These are phyloP conservation scores for Coemansia reversa DNA, from an alignment of 192 early-diverging fungal genomes.

Conservation along the genomic window DNA sequence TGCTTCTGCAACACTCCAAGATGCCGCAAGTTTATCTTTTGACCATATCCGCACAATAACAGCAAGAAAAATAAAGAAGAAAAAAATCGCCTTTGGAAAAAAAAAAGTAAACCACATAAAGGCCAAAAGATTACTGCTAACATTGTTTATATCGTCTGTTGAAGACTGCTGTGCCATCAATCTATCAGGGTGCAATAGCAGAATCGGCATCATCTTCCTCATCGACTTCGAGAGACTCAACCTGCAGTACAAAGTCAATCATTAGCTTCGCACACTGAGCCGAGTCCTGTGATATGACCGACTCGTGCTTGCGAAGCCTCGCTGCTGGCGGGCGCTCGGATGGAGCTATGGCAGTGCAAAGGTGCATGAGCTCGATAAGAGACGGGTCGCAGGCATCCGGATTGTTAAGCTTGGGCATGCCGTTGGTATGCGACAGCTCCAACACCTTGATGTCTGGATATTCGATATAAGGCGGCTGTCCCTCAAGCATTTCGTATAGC, in stretches of 20 bases:
- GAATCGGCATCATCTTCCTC: slow-evolving; percentile 13
- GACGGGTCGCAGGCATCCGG: slow-evolving; percentile 27
- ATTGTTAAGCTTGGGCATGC: slow-evolving; percentile 34
- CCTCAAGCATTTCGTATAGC: slow-evolving; percentile 55
- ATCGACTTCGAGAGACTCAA: slow-evolving; percentile 48
- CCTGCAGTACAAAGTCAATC: slow-evolving; percentile 49
- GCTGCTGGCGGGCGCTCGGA: slow-evolving; percentile 35
- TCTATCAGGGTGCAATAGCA: neutral
- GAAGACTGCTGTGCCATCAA: too few relatives aligned
- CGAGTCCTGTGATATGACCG: slow-evolving; percentile 24
- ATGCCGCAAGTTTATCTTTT: slow-evolving; percentile 32
- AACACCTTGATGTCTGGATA: slow-evolving; percentile 54
- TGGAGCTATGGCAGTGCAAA: slow-evolving; percentile 25
- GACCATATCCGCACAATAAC: neutral
- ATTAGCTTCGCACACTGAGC: slow-evolving; percentile 44
- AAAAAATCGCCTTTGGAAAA: slow-evolving; percentile 6
- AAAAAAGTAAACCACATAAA: neutral
- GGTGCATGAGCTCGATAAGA: slow-evolving; percentile 40
- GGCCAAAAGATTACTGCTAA: neutral
- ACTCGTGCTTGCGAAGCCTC: slow-evolving; percentile 50
- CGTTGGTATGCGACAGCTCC: slow-evolving; percentile 49
- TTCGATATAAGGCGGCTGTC: slow-evolving; percentile 56
- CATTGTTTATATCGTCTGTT: too few relatives aligned
- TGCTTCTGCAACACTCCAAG: slow-evolving; percentile 25
- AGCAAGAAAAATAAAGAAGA: neutral